Evolutionary conservation across 805 yeast genomes (phyloP).

Genomic region (Danielia oregonensis): DNA sequence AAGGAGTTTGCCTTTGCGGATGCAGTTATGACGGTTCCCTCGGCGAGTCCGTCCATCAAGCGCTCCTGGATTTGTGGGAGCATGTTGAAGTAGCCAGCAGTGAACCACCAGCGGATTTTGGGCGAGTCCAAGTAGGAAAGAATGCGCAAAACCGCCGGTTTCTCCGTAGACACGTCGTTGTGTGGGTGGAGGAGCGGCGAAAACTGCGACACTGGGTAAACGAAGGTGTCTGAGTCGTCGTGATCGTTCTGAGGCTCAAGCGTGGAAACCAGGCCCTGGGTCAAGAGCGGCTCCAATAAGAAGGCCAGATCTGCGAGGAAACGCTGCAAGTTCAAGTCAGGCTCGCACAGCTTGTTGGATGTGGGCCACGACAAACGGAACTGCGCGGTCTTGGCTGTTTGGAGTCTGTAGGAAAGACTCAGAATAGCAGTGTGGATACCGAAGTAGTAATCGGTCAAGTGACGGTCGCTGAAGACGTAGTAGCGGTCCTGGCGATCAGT

Average conservation of each 20-base stretch:
- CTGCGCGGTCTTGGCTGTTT: constrained; percentile 41
- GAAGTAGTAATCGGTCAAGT: constrained; percentile 69
- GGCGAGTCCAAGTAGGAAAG: constrained; percentile 56
- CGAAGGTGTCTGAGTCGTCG: constrained; percentile 51
- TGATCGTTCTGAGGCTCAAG: constrained; percentile 33
- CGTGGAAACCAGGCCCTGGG: constrained; percentile 33
- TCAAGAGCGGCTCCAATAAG: constrained; percentile 56
- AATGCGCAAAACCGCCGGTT: constrained; percentile 60
- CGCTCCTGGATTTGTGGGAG: constrained; percentile 63
- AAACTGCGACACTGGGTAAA: constrained; percentile 89
- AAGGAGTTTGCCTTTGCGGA: constrained; percentile 91
- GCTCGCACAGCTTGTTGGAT: constrained; percentile 63
- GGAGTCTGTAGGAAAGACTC: constrained; percentile 65
- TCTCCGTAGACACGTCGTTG: constrained; percentile 69
- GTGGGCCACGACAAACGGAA: constrained; percentile 73
- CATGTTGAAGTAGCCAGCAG: constrained; percentile 97
- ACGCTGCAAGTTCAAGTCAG: constrained; percentile 47
- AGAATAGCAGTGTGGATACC: constrained; percentile 65
- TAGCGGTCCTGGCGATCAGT: constrained; percentile 94
- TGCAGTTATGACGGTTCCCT: constrained; percentile 80
- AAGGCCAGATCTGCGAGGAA: constrained; percentile 56
- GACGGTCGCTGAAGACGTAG: constrained; percentile 58
- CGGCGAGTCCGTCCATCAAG: constrained; percentile 54
- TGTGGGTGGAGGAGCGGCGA: constrained; percentile 71
- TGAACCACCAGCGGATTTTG: constrained; percentile 71